phyloP scores from a whole-genome alignment of 2,329 filamentous ascomycete genomes.

The Fusarium sp. region DNA sequence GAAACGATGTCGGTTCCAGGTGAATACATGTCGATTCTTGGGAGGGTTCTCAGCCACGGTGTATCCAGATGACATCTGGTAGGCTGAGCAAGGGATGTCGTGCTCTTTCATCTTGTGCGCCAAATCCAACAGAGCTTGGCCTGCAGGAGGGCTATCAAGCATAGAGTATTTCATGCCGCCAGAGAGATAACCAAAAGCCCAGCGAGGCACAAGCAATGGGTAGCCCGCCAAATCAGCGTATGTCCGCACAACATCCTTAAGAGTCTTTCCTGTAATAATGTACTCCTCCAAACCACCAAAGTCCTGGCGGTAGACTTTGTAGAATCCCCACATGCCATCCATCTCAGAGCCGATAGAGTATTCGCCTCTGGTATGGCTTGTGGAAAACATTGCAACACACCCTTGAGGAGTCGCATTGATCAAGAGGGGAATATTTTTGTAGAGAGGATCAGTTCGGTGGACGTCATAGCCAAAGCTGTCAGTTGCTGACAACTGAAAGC shows the following conservation, averaged over 20 bases:
- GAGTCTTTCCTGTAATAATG: slow-evolving; percentile 74
- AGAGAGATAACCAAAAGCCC: slow-evolving; percentile 81
- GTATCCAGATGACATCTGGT: slow-evolving; percentile 82
- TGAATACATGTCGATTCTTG: slow-evolving; percentile 77
- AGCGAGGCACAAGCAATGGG: slow-evolving; percentile 77
- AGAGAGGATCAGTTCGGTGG: slow-evolving; percentile 78
- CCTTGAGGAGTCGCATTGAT: slow-evolving; percentile 77
- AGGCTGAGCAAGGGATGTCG: slow-evolving; percentile 78
- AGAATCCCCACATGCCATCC: slow-evolving; percentile 82
- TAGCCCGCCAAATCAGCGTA: slow-evolving; percentile 79
- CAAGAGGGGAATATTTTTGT: slow-evolving; percentile 82
- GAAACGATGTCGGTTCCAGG: slow-evolving; percentile 80
- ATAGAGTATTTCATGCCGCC: slow-evolving; percentile 72
- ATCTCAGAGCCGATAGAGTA: slow-evolving; percentile 80
- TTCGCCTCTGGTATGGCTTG: slow-evolving; percentile 73
- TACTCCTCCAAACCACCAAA: slow-evolving; percentile 81
- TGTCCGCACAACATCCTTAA: slow-evolving; percentile 74
- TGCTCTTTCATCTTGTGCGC: slow-evolving; percentile 73
- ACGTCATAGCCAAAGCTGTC: slow-evolving; percentile 83
- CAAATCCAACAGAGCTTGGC: slow-evolving; percentile 72
- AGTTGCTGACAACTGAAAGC: slow-evolving; percentile 77
- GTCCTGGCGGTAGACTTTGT: slow-evolving; percentile 81
- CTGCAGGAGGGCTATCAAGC: slow-evolving; percentile 66
- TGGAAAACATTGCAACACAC: slow-evolving; percentile 78
- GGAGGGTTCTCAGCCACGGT: slow-evolving; percentile 77